Evolutionary conservation across 2,329 filamentous ascomycete genomes (phyloP).

Genomic region (Samsoniella hepiali): DNA sequence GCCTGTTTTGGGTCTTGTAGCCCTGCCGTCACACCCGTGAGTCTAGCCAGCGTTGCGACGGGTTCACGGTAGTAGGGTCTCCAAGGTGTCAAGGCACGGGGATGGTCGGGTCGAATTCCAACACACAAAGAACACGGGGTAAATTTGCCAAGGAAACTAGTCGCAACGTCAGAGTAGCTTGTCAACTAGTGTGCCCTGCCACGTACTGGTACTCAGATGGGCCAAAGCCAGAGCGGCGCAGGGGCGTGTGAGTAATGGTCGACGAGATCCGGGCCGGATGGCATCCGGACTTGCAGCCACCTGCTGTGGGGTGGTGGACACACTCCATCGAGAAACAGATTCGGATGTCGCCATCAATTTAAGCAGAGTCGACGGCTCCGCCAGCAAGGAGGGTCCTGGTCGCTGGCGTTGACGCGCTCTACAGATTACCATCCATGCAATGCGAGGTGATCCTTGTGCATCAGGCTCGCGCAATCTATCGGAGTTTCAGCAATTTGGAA

Average conservation of each 20-base stretch:
- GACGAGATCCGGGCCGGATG: background rate
- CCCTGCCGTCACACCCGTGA: background rate
- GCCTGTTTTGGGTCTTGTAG: no score
- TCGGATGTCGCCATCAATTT: background rate
- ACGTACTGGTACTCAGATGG: no score
- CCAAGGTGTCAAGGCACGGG: background rate
- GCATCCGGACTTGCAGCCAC: conserved; percentile 2
- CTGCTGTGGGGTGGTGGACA: background rate
- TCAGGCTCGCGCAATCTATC: background rate
- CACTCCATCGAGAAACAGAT: background rate
- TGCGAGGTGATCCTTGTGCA: background rate
- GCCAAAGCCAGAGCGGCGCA: background rate
- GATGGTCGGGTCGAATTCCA: background rate
- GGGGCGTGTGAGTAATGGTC: background rate
- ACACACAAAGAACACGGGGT: background rate
- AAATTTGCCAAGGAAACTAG: background rate
- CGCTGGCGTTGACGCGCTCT: background rate
- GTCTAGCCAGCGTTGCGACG: background rate
- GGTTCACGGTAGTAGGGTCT: background rate
- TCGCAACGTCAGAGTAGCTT: background rate
- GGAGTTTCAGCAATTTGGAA: background rate
- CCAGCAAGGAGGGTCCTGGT: background rate
- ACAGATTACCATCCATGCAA: background rate
- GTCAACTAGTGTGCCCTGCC: background rate
- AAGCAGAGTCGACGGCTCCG: background rate